A percentile compares a stretch with the other conserved stretches of the same genome.
phyloP scores from a whole-genome alignment of 345 rosid genomes.

The Lagerstroemia speciosa region DNA sequence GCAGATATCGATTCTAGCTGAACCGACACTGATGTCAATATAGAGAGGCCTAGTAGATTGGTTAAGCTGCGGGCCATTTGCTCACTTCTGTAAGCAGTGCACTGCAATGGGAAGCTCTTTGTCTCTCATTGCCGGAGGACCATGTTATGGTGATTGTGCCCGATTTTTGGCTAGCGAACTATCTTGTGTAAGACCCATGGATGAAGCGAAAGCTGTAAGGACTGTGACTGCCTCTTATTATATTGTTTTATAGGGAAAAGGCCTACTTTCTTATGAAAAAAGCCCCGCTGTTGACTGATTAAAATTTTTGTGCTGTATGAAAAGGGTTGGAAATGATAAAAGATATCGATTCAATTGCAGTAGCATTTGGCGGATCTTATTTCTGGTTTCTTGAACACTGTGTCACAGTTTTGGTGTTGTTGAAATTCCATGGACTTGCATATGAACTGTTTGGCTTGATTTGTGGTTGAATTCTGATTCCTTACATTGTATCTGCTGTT shows the following conservation, averaged over 20 bases:
- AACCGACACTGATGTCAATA: neutral
- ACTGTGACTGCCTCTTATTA: neutral
- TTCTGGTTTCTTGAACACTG: too few species aligned
- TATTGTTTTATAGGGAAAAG: neutral
- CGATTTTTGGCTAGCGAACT: neutral
- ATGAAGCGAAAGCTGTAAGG: neutral
- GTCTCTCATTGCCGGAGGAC: neutral
- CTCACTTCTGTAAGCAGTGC: neutral
- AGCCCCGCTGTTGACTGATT: neutral
- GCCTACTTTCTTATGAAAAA: neutral
- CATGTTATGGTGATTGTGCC: neutral
- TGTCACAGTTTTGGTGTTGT: too few species aligned
- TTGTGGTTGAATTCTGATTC: too few species aligned
- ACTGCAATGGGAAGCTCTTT: neutral
- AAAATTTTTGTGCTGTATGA: neutral
- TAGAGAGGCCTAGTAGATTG: neutral
- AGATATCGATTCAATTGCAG: neutral
- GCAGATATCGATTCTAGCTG: constrained; percentile 11
- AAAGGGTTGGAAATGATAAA: neutral
- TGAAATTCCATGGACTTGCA: too few species aligned
- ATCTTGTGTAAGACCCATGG: neutral
- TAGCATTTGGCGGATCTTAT: too few species aligned
- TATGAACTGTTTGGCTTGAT: too few species aligned
- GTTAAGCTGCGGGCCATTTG: neutral
- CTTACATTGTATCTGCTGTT: too few species aligned